Evolutionary conservation across 2,329 filamentous ascomycete species (phyloP).

Genomic region (Apiospora kogelbergensis): DNA sequence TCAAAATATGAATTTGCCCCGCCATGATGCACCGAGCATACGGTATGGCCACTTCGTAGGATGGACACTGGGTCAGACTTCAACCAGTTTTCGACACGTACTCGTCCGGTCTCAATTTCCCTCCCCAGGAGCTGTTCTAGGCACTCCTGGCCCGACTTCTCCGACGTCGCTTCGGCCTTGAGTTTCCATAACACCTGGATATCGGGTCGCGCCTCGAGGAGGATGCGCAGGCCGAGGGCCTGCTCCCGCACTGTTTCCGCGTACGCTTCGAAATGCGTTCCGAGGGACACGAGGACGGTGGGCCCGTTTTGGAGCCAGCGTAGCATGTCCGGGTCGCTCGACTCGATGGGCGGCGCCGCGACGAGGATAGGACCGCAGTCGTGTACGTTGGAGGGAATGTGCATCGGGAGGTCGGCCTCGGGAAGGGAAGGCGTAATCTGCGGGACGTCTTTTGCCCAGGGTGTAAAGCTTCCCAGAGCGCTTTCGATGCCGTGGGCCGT

Average conservation of each 20-base stretch:
- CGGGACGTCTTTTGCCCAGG: not conserved
- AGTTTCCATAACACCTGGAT: conserved; percentile 2
- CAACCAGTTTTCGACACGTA: not conserved
- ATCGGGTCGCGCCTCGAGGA: not conserved
- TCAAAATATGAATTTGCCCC: conserved; percentile 4
- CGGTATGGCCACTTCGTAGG: not conserved
- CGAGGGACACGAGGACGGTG: conserved; percentile 5
- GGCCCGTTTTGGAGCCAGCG: not conserved
- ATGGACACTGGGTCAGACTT: not conserved
- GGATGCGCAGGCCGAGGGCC: conserved; percentile 2
- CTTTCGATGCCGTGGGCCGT: not conserved
- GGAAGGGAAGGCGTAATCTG: conserved; percentile 2
- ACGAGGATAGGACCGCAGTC: conserved; percentile 5
- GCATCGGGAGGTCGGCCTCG: not conserved
- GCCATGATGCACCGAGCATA: conserved; percentile 7
- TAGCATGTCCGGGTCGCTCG: conserved; percentile 1
- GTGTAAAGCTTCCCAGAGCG: not conserved
- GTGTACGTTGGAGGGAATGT: not conserved
- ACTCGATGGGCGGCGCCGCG: conserved; percentile 2
- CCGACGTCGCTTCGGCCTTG: not conserved
- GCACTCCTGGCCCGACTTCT: not conserved
- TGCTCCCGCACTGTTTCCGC: not conserved
- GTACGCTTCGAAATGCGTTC: conserved; percentile 2
- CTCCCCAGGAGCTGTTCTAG: not conserved
- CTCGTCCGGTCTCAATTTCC: not conserved